phyloP scores from a whole-genome alignment of 169 alveolate species.

The Cystoisospora suis region DNA sequence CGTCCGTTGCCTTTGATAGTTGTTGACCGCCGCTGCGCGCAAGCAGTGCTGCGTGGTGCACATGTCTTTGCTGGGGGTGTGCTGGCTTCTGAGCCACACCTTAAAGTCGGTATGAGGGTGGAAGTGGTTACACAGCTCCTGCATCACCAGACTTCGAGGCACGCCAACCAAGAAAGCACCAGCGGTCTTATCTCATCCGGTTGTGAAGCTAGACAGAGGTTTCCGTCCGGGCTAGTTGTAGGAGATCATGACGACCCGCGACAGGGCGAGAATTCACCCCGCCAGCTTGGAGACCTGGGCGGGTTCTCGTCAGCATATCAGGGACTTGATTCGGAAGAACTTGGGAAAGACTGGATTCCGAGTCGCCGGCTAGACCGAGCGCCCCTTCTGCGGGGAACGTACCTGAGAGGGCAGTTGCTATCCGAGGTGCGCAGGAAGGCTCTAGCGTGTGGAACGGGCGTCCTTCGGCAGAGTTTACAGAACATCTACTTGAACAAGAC shows the following conservation, averaged over 20 bases:
- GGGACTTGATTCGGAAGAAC: too few species aligned
- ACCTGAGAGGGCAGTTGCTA: not conserved
- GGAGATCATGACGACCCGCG: too few species aligned
- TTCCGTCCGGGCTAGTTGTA: too few species aligned
- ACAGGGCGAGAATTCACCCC: too few species aligned
- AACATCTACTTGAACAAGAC: not conserved
- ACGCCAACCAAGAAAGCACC: too few species aligned
- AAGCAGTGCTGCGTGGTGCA: constrained; percentile 58
- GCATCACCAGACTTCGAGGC: too few species aligned
- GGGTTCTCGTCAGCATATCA: too few species aligned
- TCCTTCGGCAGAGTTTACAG: not conserved
- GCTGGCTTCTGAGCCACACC: constrained; percentile 44
- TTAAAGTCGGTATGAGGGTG: constrained; percentile 9
- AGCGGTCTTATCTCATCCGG: too few species aligned
- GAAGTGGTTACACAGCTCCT: constrained; percentile 26
- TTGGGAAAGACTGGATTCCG: too few species aligned
- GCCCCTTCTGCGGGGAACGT: constrained; percentile 33
- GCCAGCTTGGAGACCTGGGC: too few species aligned
- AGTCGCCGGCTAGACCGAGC: too few species aligned
- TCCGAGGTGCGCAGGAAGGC: constrained; percentile 1
- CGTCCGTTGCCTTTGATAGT: not conserved
- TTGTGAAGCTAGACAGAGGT: too few species aligned
- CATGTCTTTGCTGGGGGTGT: constrained; percentile 46
- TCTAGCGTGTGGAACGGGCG: constrained; percentile 36
- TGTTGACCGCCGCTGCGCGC: constrained; percentile 47